Base-by-base conservation (phyloP, 225 moss, liverwort and hornwort genomes). In the Straminergon stramineum region DNA sequence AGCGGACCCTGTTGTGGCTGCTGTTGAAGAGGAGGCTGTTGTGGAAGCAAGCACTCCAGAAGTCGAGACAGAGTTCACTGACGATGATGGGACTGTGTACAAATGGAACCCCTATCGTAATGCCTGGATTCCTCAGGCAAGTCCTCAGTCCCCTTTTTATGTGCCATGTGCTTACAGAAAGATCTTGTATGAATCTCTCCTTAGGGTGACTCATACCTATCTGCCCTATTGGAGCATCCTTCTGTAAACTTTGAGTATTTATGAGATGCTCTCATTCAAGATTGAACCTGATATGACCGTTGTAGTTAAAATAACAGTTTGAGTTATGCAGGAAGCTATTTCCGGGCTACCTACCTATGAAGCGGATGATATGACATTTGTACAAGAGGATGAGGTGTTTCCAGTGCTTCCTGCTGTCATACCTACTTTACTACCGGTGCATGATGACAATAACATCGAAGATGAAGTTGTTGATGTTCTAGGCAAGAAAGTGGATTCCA, bases 361-460 rank as follows among this genome's bases (percentile, higher is more conserved):
- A 91, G 97, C 99, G 39, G 97, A 99, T 79, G 99, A 99, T 78
- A 99, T 99, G 97, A 99, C 97, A 81, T 99, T 95, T 92, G 97
- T 97, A 79, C 95, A 96, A 93, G 97, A 99, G 91, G 99, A 99
- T 64, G 99, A 99, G 89, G 88, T 97, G 43, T 93, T 99, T 87
- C 97, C 97, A 64, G 94, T 93, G 70, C 93, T 97, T 91, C 94
- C 95, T 86, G 94, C 91, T 52, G 96, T 96, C 60, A 86, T 99
- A 80, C 96, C 96, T 66, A 81, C 91, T 67, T 91, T 93, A 75
- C 81, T 90, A 48, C 89, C 84, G 41, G 68, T 16, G n/a, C 81
- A 79, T 60, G 90, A 84, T 81, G 92, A 90, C 37, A 81, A 91
- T 35, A 87, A 89, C 41, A 93, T 90, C 27, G 95, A 93, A 64